Conservation (phyloP, 305 asterid species). For the Fraxinus baroniana region DNA sequence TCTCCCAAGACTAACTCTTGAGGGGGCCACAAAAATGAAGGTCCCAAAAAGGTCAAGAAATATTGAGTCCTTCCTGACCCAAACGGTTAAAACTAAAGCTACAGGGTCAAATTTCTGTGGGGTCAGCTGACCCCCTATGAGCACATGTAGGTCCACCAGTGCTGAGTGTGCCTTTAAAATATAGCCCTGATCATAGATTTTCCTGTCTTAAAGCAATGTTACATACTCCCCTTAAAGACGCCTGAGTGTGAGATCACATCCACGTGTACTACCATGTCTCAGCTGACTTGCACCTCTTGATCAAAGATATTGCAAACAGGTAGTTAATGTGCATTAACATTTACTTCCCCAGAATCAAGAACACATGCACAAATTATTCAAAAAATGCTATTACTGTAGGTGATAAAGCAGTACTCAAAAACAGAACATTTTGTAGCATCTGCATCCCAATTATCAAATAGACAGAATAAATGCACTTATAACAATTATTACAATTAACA, state of each 20-base stretch:
- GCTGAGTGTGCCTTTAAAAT: background rate
- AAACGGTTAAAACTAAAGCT: background rate
- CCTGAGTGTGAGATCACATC: background rate
- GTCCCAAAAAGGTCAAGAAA: slow-evolving; percentile 25
- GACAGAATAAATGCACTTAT: background rate
- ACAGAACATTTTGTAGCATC: background rate
- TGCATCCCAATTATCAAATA: background rate
- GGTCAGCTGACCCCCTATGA: background rate
- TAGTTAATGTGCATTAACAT: background rate
- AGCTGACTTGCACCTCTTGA: background rate
- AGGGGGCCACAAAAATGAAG: background rate
- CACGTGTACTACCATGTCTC: background rate
- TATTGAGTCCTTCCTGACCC: slow-evolving; percentile 27
- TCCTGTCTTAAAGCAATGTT: background rate
- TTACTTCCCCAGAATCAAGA: slow-evolving; percentile 6
- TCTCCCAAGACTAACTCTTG: background rate
- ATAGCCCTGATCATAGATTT: background rate
- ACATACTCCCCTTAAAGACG: background rate
- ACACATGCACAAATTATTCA: background rate
- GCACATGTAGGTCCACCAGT: background rate
- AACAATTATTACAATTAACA: background rate
- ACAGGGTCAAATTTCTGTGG: background rate
- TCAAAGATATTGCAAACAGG: background rate
- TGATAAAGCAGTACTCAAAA: slow-evolving; percentile 4
- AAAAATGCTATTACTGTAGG: background rate